Conservation (phyloP, 305 asterid genomes). For the Solanum hybrid region DNA sequence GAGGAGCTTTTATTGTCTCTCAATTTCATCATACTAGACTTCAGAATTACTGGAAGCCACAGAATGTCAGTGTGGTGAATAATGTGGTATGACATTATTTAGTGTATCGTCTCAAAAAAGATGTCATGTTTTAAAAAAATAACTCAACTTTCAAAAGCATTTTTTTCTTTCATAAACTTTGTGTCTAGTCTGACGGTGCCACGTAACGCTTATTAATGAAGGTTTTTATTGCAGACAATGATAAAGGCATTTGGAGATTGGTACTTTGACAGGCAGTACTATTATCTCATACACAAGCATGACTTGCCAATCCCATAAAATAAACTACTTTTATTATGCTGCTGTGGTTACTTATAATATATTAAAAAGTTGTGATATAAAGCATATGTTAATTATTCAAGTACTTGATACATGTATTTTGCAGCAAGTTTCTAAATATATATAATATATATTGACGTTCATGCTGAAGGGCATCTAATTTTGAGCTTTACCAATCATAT, state of each 20-base stretch:
- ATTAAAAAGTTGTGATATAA: neutral
- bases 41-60: neutral
- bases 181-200: neutral
- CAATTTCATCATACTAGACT: neutral
- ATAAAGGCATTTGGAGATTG: neutral
- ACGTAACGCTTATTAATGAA: neutral
- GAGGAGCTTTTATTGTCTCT: neutral
- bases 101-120: neutral
- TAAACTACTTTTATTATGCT: neutral
- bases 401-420: neutral
- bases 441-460: neutral
- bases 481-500: no score
- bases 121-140: neutral
- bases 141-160: neutral
- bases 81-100: neutral
- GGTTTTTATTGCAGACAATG: neutral
- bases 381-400: neutral
- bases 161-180: neutral
- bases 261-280: neutral
- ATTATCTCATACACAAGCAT: neutral
- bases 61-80: neutral
- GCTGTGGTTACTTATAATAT: neutral
- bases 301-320: neutral
- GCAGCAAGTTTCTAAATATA: neutral
- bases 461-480: no score